Evolutionary conservation across 139 green algal species (phyloP).

Genomic region (Coelastrella sp.): DNA sequence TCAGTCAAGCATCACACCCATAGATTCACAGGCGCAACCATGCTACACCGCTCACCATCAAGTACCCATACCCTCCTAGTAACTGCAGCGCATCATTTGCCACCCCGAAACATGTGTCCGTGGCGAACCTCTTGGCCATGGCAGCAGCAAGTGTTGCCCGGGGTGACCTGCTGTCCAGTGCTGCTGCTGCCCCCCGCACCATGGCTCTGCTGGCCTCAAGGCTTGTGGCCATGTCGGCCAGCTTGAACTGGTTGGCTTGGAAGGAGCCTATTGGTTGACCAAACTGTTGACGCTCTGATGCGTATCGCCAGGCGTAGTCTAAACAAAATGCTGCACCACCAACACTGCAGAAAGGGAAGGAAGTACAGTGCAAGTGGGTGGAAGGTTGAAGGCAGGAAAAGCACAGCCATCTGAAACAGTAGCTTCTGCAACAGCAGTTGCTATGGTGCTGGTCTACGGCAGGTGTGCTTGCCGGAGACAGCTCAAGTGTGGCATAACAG

Average conservation of each 20-base stretch:
- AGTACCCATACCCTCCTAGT: slow-evolving; percentile 86
- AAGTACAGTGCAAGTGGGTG: neutral
- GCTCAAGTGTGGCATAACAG: too few species aligned
- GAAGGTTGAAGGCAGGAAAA: too few species aligned
- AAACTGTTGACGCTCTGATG: slow-evolving; percentile 46
- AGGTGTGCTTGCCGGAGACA: too few species aligned
- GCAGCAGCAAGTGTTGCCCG: slow-evolving; percentile 74
- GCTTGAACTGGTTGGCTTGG: slow-evolving; percentile 78
- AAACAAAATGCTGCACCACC: slow-evolving; percentile 82
- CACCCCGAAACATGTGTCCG: slow-evolving; percentile 81
- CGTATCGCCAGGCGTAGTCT: slow-evolving; percentile 73
- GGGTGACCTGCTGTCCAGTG: slow-evolving; percentile 63
- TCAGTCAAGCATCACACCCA: too few species aligned
- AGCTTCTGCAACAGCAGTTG: too few species aligned
- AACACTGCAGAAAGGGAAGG: slow-evolving; percentile 67
- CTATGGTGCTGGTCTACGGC: too few species aligned
- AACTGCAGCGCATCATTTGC: slow-evolving; percentile 82
- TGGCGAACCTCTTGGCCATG: slow-evolving; percentile 91
- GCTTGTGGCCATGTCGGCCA: slow-evolving; percentile 87
- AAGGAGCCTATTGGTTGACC: slow-evolving; percentile 19
- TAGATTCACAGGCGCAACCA: too few species aligned
- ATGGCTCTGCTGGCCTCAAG: slow-evolving; percentile 79
- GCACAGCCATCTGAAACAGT: too few species aligned
- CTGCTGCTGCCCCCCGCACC: slow-evolving; percentile 70
- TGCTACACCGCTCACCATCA: slow-evolving; percentile 43